Percentiles rank a stretch among this genome's conserved stretches.
Evolutionary conservation across 805 yeast genomes (phyloP).

Genomic region (Saccharomycopsis selenospora): DNA sequence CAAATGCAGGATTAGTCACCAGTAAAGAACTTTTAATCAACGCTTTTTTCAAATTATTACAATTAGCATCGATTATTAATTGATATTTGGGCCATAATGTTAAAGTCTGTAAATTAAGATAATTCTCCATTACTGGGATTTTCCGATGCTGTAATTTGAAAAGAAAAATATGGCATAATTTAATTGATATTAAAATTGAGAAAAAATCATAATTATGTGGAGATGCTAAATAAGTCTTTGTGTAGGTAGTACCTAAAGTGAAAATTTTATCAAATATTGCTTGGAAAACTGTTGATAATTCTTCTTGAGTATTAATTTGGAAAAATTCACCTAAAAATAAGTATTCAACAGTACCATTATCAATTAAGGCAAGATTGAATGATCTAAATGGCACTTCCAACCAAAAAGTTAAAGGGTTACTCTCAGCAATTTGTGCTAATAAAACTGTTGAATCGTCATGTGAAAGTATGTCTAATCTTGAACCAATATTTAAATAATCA

Average conservation of each 20-base stretch:
- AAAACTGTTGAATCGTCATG: constrained; percentile 57
- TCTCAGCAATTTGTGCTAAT: constrained; percentile 80
- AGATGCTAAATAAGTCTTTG: constrained; percentile 32
- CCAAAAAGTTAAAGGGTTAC: constrained; percentile 56
- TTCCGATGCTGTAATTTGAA: constrained; percentile 60
- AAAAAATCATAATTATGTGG: constrained; percentile 56
- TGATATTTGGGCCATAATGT: constrained; percentile 85
- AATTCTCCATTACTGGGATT: constrained; percentile 65
- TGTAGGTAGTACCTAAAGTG: constrained; percentile 40
- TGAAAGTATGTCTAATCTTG: constrained; percentile 51
- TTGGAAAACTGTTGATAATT: constrained; percentile 23
- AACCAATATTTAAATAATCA: constrained; percentile 53
- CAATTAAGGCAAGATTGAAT: constrained; percentile 64
- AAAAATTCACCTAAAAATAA: constrained; percentile 68
- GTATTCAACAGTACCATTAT: constrained; percentile 73
- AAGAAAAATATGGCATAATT: constrained; percentile 60
- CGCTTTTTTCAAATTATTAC: constrained; percentile 58
- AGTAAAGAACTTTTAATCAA: constrained; percentile 30
- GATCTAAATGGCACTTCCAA: constrained; percentile 68
- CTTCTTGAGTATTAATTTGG: constrained; percentile 36
- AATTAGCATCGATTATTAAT: constrained; percentile 64
- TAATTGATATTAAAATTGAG: constrained; percentile 69
- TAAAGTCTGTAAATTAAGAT: constrained; percentile 57
- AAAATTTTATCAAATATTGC: constrained; percentile 48
- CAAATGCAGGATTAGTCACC: constrained; percentile 16